Evolutionary conservation across 2,329 filamentous ascomycete genomes (phyloP), one percentile per base, ranked within the genome.

Genomic region (Thermoascus crustaceus): DNA sequence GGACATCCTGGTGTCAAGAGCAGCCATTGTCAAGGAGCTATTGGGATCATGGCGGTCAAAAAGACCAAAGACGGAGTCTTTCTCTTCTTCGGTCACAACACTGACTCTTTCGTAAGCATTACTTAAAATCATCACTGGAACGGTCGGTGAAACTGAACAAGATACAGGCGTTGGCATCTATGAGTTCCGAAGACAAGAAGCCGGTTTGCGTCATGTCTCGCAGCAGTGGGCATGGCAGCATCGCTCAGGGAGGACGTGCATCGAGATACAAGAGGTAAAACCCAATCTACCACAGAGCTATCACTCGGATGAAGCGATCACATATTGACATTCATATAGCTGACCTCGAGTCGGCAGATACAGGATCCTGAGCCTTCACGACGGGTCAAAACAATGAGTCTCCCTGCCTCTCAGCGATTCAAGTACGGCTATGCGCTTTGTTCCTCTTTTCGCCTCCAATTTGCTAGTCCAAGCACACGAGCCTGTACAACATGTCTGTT

Each of bases 71-170:
- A 75, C 14, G 87, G 86, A 1, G 78, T 85, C 45, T 86, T 83
- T 54, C 74, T 98, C 34, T 89, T 89, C 60, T 98, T 94, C 65
- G 88, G 83, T 1, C 91, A 98, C 68, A 98, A 96, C 54, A 98
- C 91, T 1, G 89, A 96, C 57, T 81, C 77, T 1, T 82, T 82
- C 52, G 75, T 72, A 53, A 56, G 67, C 52, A 14, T 14, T 7
- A 4, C 27, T 32, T 7, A 7, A 24, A 32, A 22, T 20, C 11
- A 23, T 21, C 30, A 26, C 17, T 4, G 9, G 6, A 19, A 13
- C 16, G 24, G 19, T 5, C 24, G 5, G 18, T 20, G 7, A 10
- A 4, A 21, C 34, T 22, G 7, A 16, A 20, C 21, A 13, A 34
- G 27, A 18, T 25, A 11, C 37, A 72, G 67, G 87, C 88, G 4